Percentiles rank a stretch among this genome's conserved stretches.
phyloP scores from a whole-genome alignment of 129 eudicot species.

The Flaveria sonorensis region DNA sequence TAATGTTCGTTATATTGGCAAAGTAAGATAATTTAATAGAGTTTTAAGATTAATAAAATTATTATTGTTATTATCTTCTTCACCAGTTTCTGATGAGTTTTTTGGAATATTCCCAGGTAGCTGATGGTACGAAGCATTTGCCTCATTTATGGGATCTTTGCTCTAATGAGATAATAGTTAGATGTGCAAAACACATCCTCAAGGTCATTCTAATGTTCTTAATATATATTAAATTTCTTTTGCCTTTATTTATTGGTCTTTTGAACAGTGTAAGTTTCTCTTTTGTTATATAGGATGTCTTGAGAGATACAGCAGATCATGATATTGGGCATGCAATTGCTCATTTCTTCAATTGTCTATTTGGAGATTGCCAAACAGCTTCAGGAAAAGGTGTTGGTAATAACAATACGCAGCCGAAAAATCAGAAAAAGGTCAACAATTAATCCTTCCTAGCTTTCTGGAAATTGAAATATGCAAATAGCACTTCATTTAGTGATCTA shows the following conservation, averaged over 20 bases:
- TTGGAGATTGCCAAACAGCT: conserved; percentile 65
- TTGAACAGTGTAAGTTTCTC: neutral
- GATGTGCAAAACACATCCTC: conserved; percentile 90
- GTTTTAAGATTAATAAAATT: neutral
- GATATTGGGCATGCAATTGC: conserved; percentile 79
- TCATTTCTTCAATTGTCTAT: conserved; percentile 80
- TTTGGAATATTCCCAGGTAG: conserved; percentile 55
- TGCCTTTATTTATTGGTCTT: neutral
- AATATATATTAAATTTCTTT: neutral
- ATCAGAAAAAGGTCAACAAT: conserved; percentile 72
- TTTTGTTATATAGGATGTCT: conserved; percentile 53
- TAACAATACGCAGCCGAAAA: conserved; percentile 42
- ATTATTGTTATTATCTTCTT: neutral
- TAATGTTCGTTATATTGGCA: conserved; percentile 92
- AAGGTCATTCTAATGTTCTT: conserved; percentile 51
- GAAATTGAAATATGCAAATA: neutral
- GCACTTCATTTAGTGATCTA: neutral
- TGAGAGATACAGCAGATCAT: conserved; percentile 90
- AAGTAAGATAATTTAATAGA: conserved; percentile 48
- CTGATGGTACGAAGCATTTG: conserved; percentile 87
- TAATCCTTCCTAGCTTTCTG: neutral
- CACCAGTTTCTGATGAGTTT: neutral
- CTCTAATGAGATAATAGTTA: conserved; percentile 75
- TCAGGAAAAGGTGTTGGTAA: conserved; percentile 51
- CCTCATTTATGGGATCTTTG: conserved; percentile 98